Base-by-base conservation (phyloP, 2,329 filamentous ascomycete species). In the Madurella fahalii region DNA sequence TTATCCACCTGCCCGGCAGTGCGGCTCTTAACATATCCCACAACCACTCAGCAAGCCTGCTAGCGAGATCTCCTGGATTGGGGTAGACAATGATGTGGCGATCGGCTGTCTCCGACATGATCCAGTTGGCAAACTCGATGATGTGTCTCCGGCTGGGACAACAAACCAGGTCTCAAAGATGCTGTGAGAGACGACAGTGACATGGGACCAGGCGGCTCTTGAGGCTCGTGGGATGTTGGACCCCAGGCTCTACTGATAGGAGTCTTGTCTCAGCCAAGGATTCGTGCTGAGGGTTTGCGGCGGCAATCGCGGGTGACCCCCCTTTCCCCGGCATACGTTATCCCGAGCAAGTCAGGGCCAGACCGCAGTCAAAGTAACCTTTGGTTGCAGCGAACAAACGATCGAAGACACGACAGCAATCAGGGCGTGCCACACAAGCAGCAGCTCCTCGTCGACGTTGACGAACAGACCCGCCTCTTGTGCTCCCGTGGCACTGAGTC, bases 341-440 rank as follows among this genome's bases (percentile, higher is more conserved):
- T 20, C 17, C 34, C 49, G 43, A 31, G 40, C 25, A 40, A 54
- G 47, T 46, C 42, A 50, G 31, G 49, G 44, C 50, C 42, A 54
- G 53, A 53, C 52, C 52, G 51, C 40, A 12, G 46, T 25, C 40
- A 50, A 52, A 53, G 32, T 39, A 44, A 53, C 47, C 48, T 51
- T 16, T 46, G 32, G 54, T 48, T 57, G 52, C 47, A 53, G 53
- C 17, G 47, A 13, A 25, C 31, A 41, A 52, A 47, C 31, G 41
- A 54, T 20, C 4, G 12, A 31, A 32, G 15, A 20, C 50, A 18
- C 16, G 49, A 57, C 50, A 63, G 47, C 59, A 61, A 59, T 61
- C 58, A 64, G 39, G 40, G 20, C 39, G 40, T 58, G 61, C 56
- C 62, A 63, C 58, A 60, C 49, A 44, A 54, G 42, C 49, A 41